Evolutionary conservation across 2,329 filamentous ascomycete species (phyloP).

Genomic region (Colletotrichum coccodes): DNA sequence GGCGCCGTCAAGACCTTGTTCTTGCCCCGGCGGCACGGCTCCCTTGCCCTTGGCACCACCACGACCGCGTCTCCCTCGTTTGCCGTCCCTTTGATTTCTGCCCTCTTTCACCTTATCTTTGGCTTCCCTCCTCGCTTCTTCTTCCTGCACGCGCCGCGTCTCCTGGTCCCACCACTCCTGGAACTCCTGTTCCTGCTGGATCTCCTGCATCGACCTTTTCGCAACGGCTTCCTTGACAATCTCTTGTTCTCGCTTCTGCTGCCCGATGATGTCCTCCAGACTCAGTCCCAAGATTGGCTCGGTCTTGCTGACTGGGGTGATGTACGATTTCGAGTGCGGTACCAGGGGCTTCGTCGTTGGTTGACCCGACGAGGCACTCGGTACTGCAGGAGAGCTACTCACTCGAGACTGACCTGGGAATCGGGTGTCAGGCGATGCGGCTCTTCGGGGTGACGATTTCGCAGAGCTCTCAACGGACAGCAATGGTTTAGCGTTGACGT

Average conservation of each 20-base stretch:
- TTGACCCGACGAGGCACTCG: conserved; percentile 40
- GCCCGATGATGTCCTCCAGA: conserved; percentile 87
- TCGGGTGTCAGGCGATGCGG: conserved; percentile 70
- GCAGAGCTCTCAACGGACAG: conserved; percentile 53
- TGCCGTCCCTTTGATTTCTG: conserved; percentile 38
- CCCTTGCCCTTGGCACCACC: conserved; percentile 38
- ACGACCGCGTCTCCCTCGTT: conserved; percentile 35
- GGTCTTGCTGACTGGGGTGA: conserved; percentile 64
- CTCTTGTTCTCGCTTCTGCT: conserved; percentile 87
- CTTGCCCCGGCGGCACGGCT: background rate
- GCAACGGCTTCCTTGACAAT: conserved; percentile 84
- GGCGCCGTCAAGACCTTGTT: background rate
- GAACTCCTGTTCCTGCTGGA: conserved; percentile 96
- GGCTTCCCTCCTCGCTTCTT: conserved; percentile 57
- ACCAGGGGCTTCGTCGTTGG: conserved; percentile 54
- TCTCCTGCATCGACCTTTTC: conserved; percentile 91
- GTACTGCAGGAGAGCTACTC: conserved; percentile 43
- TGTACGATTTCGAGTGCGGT: conserved; percentile 71
- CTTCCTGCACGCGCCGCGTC: conserved; percentile 75
- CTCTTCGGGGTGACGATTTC: conserved; percentile 54
- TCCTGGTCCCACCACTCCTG: conserved; percentile 97
- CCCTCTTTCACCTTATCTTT: conserved; percentile 56
- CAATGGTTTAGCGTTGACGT: conserved; percentile 52
- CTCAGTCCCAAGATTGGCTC: conserved; percentile 76
- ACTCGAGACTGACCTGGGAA: conserved; percentile 67